A percentile compares a stretch with the other conserved stretches of the same genome.
These are phyloP conservation scores for Pleodorina starrii DNA, from an alignment of 139 green algal genomes.

Conservation along the genomic window DNA sequence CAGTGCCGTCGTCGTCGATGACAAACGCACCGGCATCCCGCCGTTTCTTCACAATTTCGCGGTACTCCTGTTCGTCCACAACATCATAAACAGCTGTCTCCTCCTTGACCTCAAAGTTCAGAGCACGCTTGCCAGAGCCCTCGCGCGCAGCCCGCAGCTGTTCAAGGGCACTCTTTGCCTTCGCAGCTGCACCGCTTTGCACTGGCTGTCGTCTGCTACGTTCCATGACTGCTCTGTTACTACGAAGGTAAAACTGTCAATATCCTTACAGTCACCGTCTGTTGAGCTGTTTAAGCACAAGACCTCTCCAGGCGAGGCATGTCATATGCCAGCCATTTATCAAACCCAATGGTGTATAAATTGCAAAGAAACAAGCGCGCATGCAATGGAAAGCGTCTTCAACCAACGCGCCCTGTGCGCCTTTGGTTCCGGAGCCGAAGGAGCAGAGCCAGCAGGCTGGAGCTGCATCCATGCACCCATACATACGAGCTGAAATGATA, in stretches of 20 bases:
- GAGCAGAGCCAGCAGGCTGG: too few species aligned
- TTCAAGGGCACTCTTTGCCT: constrained; percentile 50
- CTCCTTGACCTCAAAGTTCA: constrained; percentile 81
- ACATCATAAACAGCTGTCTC: constrained; percentile 93
- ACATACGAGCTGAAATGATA: too few species aligned
- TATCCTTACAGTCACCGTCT: neutral
- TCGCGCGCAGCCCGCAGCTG: constrained; percentile 61
- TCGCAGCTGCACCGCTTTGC: neutral
- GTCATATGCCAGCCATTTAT: too few species aligned
- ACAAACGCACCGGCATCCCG: constrained; percentile 84
- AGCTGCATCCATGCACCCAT: too few species aligned
- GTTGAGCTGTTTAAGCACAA: neutral
- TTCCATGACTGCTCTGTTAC: too few species aligned
- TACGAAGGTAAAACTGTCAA: too few species aligned
- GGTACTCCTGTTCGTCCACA: constrained; percentile 93
- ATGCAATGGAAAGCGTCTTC: too few species aligned
- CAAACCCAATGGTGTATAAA: too few species aligned
- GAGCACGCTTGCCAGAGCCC: constrained; percentile 66
- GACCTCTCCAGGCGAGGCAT: too few species aligned
- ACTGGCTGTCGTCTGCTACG: constrained; percentile 43
- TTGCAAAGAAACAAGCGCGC: too few species aligned
- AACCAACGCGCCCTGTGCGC: too few species aligned
- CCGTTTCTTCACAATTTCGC: constrained; percentile 86
- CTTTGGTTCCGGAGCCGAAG: too few species aligned
- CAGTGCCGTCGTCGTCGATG: constrained; percentile 83